Evolutionary conservation across 306 rosid genomes (phyloP), one percentile per base, ranked within the genome.

Genomic region (Pterocarpus santalinus): DNA sequence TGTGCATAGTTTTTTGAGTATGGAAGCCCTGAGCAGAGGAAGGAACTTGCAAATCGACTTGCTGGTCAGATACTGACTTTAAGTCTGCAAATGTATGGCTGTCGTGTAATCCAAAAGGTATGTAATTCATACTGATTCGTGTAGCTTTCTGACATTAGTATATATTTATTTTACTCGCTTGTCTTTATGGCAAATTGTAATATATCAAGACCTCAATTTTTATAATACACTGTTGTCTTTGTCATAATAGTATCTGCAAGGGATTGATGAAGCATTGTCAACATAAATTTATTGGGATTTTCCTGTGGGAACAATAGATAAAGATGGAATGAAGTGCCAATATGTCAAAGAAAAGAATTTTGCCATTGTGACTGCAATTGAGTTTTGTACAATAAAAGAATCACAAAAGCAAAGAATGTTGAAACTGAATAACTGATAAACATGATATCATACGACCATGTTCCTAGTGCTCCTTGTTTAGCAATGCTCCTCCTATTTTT

Each of bases 21-120:
- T 60, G 88, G 88, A 81, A 77, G 88, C 58, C 69, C 77, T 34
- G 77, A 78, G 41, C 87, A 47, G 85, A 80, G 84, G 78, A 80
- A 35, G 69, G 84, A 80, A 80, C 79, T 80, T 46, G 88, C 88
- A 12, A 65, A 52, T 73, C 83, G 64, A 34, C 69, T 85, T 62
- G 63, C 52, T 38, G 83, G 88, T 74, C 88, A 85, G 57, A 79
- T 85, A 39, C 73, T 85, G 38, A 81, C 88, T 72, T 44, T 85
- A 60, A 81, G 88, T 81, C 74, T 85, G 53, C 88, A 85, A 61
- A 85, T 85, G 88, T 85, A 85, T 60, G 88, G 88, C 41, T 85
- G 88, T 62, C 85, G 88, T 32, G 88, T 85, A 49, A 85, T 85
- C 64, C 88, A 85, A 78, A 85, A 85, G 85, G 88, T 81, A 77